phyloP scores from a whole-genome alignment of 2,329 filamentous ascomycete species.

The Didymellaceae sp. region DNA sequence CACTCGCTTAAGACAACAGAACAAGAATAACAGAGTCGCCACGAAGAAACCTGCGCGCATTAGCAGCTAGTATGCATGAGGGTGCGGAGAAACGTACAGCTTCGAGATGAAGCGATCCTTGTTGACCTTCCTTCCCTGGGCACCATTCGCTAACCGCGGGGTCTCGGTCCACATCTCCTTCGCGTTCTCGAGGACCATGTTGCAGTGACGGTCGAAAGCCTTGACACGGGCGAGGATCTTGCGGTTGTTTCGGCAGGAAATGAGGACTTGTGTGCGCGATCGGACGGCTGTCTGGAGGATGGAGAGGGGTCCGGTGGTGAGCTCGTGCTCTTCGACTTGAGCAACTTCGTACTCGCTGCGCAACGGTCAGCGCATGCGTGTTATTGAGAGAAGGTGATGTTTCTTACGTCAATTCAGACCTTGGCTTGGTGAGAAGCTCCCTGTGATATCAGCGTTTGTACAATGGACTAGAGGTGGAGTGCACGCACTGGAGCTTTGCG shows the following conservation, averaged over 20 bases:
- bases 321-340: slow-evolving; percentile 79
- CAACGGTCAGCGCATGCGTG: slow-evolving; percentile 26
- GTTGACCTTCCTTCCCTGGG: slow-evolving; percentile 89
- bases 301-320: slow-evolving; percentile 81
- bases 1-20: slow-evolving; percentile 69
- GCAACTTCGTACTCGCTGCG: slow-evolving; percentile 87
- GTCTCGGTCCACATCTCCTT: slow-evolving; percentile 99
- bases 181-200: slow-evolving; percentile 97
- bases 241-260: slow-evolving; percentile 97
- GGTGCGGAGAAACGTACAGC: slow-evolving; percentile 68
- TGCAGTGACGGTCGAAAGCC: slow-evolving; percentile 98
- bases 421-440: slow-evolving; percentile 87
- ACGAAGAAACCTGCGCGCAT: slow-evolving; percentile 72
- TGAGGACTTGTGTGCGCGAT: slow-evolving; percentile 92
- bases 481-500: slow-evolving; percentile 53
- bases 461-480: background rate
- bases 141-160: slow-evolving; percentile 79
- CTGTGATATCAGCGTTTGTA: slow-evolving; percentile 56
- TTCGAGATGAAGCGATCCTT: slow-evolving; percentile 99
- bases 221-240: slow-evolving; percentile 97
- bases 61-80: slow-evolving; percentile 12
- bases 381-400: background rate
- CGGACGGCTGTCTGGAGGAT: slow-evolving; percentile 97
- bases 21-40: slow-evolving; percentile 90
- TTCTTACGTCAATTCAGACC: slow-evolving; percentile 83